Percentiles rank a stretch among this genome's conserved stretches.
Conservation (phyloP, 2,329 filamentous ascomycete species). For the Colletotrichum euphorbiae region DNA sequence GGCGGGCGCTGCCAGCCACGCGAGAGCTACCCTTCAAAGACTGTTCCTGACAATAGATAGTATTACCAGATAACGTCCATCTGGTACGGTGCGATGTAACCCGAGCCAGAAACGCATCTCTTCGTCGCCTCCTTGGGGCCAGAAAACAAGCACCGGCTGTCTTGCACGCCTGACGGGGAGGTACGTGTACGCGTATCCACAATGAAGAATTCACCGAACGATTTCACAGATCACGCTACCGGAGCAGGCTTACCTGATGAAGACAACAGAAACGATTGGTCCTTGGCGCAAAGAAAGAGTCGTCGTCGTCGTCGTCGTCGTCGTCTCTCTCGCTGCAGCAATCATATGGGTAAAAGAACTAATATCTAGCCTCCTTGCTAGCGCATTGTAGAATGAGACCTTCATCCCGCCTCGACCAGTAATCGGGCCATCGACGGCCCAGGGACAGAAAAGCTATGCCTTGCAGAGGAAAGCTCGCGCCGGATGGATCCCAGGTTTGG, state of each 20-base stretch:
- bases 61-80: not conserved
- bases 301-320: not conserved
- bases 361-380: not conserved
- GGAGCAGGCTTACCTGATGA: slow-evolving; percentile 28
- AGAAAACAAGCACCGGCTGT: slow-evolving; percentile 18
- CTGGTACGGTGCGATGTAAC: slow-evolving; percentile 12
- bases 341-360: not conserved
- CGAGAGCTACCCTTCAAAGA: not conserved
- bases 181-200: slow-evolving; percentile 2
- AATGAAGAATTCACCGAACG: not conserved
- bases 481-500: not conserved
- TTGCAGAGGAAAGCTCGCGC: slow-evolving; percentile 16
- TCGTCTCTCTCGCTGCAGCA: too few species aligned
- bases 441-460: slow-evolving; percentile 22
- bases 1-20: not conserved
- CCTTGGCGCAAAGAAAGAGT: not conserved
- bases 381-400: not conserved
- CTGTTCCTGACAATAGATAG: slow-evolving; percentile 26
- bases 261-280: slow-evolving; percentile 22
- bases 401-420: slow-evolving; percentile 21
- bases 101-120: not conserved
- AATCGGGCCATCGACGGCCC: slow-evolving; percentile 23
- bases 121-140: not conserved
- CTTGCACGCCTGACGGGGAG: not conserved
- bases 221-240: not conserved